phyloP scores from a whole-genome alignment of 208 protist genomes.

The Leishmania aethiopica region DNA sequence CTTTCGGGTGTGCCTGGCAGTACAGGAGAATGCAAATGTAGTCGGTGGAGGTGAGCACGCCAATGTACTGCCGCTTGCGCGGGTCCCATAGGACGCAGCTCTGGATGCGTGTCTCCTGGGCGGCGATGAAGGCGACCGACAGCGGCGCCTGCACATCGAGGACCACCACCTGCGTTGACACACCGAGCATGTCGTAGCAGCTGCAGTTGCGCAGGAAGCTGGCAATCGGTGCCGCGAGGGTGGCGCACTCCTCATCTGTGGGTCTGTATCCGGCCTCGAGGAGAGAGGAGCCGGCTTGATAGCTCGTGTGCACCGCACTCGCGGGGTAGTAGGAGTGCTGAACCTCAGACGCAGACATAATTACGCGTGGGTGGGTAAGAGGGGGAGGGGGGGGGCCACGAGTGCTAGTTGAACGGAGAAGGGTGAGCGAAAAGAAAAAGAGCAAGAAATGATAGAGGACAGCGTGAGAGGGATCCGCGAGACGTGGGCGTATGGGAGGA shows the following conservation, averaged over 20 bases:
- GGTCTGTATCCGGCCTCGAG: conserved; percentile 60
- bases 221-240: conserved; percentile 62
- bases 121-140: conserved; percentile 84
- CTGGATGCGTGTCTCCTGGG: conserved; percentile 83
- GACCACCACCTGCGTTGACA: conserved; percentile 87
- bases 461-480: neutral
- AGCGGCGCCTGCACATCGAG: conserved; percentile 78
- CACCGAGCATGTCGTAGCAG: conserved; percentile 86
- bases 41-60: conserved; percentile 82
- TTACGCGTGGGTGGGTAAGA: neutral
- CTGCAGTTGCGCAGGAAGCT: conserved; percentile 72
- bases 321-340: conserved; percentile 39
- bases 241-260: conserved; percentile 56
- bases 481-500: neutral
- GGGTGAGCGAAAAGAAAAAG: neutral
- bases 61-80: conserved; percentile 52
- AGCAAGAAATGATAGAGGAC: neutral
- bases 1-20: conserved; percentile 61
- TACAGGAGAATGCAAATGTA: conserved; percentile 89
- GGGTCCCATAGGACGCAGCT: conserved; percentile 87
- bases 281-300: conserved; percentile 24
- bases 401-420: neutral
- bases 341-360: conserved; percentile 37
- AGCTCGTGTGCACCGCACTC: conserved; percentile 17
- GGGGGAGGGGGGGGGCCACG: neutral